phyloP scores from a whole-genome alignment of 2,329 filamentous ascomycete species.

The Trichophyton equinum region DNA sequence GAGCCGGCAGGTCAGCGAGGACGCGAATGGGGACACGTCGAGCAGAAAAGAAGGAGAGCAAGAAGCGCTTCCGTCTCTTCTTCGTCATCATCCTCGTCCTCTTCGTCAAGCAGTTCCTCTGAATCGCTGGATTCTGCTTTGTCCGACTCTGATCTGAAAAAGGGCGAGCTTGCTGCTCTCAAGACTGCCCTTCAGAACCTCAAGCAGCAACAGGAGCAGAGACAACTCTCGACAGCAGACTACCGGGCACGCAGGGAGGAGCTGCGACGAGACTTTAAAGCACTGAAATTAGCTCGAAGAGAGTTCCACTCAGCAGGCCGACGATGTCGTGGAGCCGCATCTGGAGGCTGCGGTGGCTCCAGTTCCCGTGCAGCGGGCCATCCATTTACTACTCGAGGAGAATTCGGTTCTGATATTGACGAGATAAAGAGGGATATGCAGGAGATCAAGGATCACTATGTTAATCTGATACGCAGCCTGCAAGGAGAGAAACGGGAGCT shows the following conservation, averaged over 20 bases:
- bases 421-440: slow-evolving; percentile 23
- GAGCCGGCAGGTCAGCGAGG: neutral
- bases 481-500: slow-evolving; percentile 16
- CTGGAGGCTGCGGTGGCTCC: slow-evolving; percentile 22
- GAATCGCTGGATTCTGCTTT: slow-evolving; percentile 4
- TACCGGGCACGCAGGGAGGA: slow-evolving; percentile 4
- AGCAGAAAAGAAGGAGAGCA: neutral
- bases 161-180: neutral
- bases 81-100: slow-evolving; percentile 13
- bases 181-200: neutral
- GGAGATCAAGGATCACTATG: slow-evolving; percentile 28
- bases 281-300: slow-evolving; percentile 8
- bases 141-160: neutral
- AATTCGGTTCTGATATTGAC: neutral
- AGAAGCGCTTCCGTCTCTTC: slow-evolving; percentile 11
- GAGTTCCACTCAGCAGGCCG: slow-evolving; percentile 2
- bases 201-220: slow-evolving; percentile 4
- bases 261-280: slow-evolving; percentile 7
- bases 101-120: slow-evolving; percentile 10
- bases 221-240: neutral
- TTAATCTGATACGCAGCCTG: slow-evolving; percentile 24
- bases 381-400: neutral
- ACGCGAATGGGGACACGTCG: neutral
- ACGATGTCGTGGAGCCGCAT: slow-evolving; percentile 8
- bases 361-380: too few relatives aligned